Base-by-base conservation (phyloP, 768 basidiomycete species). In the Amanita rimosa region DNA sequence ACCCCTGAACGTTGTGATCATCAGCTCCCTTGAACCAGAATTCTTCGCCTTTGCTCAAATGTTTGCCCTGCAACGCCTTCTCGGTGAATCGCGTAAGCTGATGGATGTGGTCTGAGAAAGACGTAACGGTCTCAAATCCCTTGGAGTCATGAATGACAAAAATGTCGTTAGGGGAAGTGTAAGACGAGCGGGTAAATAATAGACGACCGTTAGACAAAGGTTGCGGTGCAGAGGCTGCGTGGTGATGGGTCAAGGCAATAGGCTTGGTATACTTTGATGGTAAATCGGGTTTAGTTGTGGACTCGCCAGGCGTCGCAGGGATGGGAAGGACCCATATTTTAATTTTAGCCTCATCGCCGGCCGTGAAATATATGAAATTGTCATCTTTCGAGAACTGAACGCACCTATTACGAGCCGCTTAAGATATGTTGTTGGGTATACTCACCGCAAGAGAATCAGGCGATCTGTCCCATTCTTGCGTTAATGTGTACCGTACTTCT, bases 1-100 rank as follows among this genome's bases (percentile, higher is more conserved):
- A 97, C 4, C 90, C 92, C 39, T 96, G 93, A 13, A 97, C 81
- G 26, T 76, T 58, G 61, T 74, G 76, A 8, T 78, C 76, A 55
- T 83, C 65, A 3, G 87, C 88, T 8, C 95, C 95, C 52, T 79
- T 75, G 68, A 96, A 97, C 81, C 83, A 91, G 59, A 97, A 88
- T 50, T 88, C 81, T 56, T 94, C 83, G 11, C 84, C 87, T 6
- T 62, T 58, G 49, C 68, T 67, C 34, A 95, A 68, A 19, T 64
- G 49, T 63, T 85, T 89, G 6, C 66, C 73, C 44, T 72, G 64
- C 44, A 92, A 63, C 5, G 70, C 71, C 7, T 69, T 60, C 36
- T 67, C 70, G 0, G 84, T 74, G 61, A 95, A 82, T 34, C 64
- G 57, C 2, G 94, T 90, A 35, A 94, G 58, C 54, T 77, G 78